Percentiles rank a stretch among this genome's conserved stretches.
These are phyloP conservation scores for Cladophialophora carrionii DNA, from an alignment of 2,329 filamentous ascomycete genomes.

Conservation along the genomic window DNA sequence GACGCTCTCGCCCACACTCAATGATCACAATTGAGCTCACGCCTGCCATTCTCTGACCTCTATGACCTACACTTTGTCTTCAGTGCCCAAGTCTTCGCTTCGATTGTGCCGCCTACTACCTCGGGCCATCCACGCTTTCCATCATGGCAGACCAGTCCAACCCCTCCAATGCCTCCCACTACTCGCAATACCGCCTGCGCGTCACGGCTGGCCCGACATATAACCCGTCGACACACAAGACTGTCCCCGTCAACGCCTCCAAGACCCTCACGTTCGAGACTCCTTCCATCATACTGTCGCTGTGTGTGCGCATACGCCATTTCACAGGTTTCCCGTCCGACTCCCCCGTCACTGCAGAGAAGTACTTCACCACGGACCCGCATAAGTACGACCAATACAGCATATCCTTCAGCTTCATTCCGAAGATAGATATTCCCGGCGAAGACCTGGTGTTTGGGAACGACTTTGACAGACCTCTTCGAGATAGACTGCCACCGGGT, in stretches of 20 bases:
- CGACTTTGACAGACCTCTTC: slow-evolving; percentile 89
- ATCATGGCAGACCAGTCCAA: slow-evolving; percentile 7
- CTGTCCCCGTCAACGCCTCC: slow-evolving; percentile 74
- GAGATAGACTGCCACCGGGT: slow-evolving; percentile 80
- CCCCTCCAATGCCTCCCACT: slow-evolving; percentile 8
- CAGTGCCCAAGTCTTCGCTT: background rate
- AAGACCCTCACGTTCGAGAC: slow-evolving; percentile 66
- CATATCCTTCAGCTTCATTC: slow-evolving; percentile 76
- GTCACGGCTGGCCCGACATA: slow-evolving; percentile 82
- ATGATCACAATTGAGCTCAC: background rate
- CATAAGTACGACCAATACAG: slow-evolving; percentile 82
- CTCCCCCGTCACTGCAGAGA: slow-evolving; percentile 66
- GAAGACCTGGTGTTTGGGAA: slow-evolving; percentile 87
- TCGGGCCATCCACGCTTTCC: background rate
- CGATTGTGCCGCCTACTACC: background rate
- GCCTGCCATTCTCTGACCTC: background rate
- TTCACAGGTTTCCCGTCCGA: slow-evolving; percentile 69
- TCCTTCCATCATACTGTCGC: slow-evolving; percentile 67
- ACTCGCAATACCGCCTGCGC: slow-evolving; percentile 66
- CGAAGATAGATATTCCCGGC: slow-evolving; percentile 68
- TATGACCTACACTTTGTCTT: background rate
- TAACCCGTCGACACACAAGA: slow-evolving; percentile 69
- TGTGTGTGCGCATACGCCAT: slow-evolving; percentile 74
- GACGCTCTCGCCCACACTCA: background rate
- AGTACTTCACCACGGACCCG: slow-evolving; percentile 74